Evolutionary conservation across 495 filamentous ascomycete genomes (phyloP).

Genomic region (Friedmanniomyces simplex): DNA sequence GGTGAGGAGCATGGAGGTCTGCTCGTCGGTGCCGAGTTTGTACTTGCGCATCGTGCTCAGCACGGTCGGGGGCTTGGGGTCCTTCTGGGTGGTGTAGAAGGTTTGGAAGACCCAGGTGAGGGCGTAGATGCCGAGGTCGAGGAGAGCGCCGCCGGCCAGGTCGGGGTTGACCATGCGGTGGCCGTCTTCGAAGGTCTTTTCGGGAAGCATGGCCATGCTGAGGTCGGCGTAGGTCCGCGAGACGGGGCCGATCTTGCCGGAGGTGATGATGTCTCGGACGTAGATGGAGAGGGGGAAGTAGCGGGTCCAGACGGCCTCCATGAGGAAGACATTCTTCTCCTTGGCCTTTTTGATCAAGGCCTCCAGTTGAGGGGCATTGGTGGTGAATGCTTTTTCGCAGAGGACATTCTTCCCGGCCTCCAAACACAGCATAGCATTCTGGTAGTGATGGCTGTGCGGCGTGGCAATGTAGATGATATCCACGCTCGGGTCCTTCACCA

Average conservation of each 20-base stretch:
- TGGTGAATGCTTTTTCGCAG: conserved; percentile 89
- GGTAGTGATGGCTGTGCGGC: conserved; percentile 91
- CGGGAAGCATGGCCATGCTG: conserved; percentile 42
- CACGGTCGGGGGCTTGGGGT: conserved; percentile 46
- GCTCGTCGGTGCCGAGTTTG: conserved; percentile 72
- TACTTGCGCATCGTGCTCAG: conserved; percentile 63
- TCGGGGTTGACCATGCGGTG: conserved; percentile 83
- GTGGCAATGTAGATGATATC: conserved; percentile 92
- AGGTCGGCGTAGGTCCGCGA: conserved; percentile 67
- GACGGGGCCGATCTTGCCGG: conserved; percentile 64
- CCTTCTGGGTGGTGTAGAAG: conserved; percentile 63
- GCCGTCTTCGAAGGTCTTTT: conserved; percentile 42
- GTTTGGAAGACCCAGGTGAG: conserved; percentile 92
- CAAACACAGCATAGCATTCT: conserved; percentile 73
- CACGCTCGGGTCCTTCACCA: conserved; percentile 65
- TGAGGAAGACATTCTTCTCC: conserved; percentile 78
- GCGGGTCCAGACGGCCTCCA: conserved; percentile 93
- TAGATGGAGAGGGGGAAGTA: conserved; percentile 78
- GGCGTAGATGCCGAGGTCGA: conserved; percentile 84
- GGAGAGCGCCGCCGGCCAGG: conserved; percentile 71
- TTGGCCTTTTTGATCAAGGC: conserved; percentile 60
- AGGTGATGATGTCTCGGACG: conserved; percentile 57
- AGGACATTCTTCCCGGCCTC: conserved; percentile 80
- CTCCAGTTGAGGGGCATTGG: conserved; percentile 71
- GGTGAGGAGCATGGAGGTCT: conserved; percentile 65